phyloP scores from a whole-genome alignment of 345 rosid species.

The Gynandropsis gynandra region DNA sequence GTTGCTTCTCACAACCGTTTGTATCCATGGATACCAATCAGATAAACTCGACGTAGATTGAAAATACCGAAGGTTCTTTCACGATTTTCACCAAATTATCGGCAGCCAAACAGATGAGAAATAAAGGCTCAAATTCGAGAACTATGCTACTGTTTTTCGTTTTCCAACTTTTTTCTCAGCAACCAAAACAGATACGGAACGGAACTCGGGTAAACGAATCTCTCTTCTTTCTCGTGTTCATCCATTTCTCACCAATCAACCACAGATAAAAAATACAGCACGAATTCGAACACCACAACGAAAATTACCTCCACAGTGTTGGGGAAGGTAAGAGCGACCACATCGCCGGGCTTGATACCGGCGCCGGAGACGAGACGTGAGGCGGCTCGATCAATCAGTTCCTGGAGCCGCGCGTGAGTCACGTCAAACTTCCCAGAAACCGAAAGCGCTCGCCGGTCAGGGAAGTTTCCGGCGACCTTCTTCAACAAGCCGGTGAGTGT shows the following conservation, averaged over 20 bases:
- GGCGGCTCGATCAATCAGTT: slow-evolving; percentile 44
- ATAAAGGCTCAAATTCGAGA: too few species aligned
- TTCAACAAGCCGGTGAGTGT: slow-evolving; percentile 43
- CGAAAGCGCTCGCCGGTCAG: slow-evolving; percentile 38
- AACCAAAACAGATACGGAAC: too few species aligned
- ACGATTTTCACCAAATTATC: too few species aligned
- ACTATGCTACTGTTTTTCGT: too few species aligned
- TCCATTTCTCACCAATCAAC: not conserved
- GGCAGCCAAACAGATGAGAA: too few species aligned
- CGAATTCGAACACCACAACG: slow-evolving; percentile 6
- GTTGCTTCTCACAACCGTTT: too few species aligned
- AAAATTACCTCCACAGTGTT: slow-evolving; percentile 55
- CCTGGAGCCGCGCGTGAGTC: slow-evolving; percentile 43
- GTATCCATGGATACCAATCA: too few species aligned
- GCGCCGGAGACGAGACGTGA: slow-evolving; percentile 35
- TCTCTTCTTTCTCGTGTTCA: too few species aligned
- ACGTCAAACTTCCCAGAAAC: slow-evolving; percentile 49
- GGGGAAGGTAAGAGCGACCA: slow-evolving; percentile 56
- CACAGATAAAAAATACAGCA: not conserved
- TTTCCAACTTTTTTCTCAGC: too few species aligned
- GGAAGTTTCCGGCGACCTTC: slow-evolving; percentile 35
- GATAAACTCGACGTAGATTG: too few species aligned
- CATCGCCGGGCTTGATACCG: slow-evolving; percentile 46
- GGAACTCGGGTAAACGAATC: too few species aligned
- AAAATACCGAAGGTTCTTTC: too few species aligned